These are phyloP conservation scores for Cystofilobasidium bisporidii DNA, from an alignment of 768 basidiomycete species.

Conservation along the genomic window DNA sequence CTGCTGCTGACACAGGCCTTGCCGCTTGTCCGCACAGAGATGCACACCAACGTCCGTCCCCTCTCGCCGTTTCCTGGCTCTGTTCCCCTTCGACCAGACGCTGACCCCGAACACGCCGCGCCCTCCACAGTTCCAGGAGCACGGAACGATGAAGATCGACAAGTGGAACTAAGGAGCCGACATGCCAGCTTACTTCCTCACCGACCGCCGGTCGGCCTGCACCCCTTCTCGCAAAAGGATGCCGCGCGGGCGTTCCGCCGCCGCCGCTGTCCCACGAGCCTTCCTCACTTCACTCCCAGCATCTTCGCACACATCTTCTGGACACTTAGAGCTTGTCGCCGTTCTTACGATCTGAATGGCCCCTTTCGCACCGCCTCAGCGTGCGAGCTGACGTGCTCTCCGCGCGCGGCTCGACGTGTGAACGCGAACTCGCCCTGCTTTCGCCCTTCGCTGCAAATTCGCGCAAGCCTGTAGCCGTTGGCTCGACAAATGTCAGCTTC, in stretches of 20 bases:
- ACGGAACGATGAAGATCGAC: constrained; percentile 36
- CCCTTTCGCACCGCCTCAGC: no score
- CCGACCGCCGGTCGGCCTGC: neutral
- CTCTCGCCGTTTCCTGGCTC: neutral
- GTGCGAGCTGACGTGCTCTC: no score
- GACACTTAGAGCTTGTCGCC: no score
- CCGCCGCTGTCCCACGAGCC: neutral
- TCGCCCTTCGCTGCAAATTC: no score
- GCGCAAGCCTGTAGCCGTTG: no score
- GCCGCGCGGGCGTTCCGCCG: neutral
- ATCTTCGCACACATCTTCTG: neutral
- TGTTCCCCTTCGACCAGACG: neutral
- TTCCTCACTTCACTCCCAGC: neutral
- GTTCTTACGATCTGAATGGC: no score
- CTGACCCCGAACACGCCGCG: no score
- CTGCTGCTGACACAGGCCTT: no score
- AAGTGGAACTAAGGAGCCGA: constrained; percentile 27
- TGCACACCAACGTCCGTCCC: constrained; percentile 27
- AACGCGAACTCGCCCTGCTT: no score
- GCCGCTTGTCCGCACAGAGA: no score
- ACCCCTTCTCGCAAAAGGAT: neutral
- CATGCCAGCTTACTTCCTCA: neutral
- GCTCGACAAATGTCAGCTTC: no score
- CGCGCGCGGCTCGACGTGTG: no score
- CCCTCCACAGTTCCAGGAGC: constrained; percentile 28